A percentile compares a stretch with the other conserved stretches of the same genome.
Evolutionary conservation across 1,284 basidiomycete species (phyloP).

Genomic region (Testicularia cyperi): DNA sequence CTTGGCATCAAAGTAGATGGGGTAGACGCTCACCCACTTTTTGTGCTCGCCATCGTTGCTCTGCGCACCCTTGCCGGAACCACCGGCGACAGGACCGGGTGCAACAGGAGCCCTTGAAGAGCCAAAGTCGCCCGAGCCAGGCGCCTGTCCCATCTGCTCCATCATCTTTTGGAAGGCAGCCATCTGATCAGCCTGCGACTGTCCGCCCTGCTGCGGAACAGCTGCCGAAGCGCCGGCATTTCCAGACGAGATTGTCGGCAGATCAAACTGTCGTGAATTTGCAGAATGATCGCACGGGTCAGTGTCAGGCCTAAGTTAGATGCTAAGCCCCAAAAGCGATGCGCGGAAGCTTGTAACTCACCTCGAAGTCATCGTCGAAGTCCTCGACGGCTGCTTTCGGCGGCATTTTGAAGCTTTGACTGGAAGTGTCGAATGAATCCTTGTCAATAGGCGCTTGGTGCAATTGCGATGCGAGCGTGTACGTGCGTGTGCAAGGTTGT

Average conservation of each 20-base stretch:
- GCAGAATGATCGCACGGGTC: no score
- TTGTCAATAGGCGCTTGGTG: no score
- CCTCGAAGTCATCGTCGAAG: constrained; percentile 59
- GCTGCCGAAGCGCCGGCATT: constrained; percentile 3
- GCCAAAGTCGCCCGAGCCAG: constrained; percentile 28
- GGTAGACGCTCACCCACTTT: constrained; percentile 93
- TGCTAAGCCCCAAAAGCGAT: neutral
- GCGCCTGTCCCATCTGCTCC: constrained; percentile 44
- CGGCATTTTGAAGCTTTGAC: constrained; percentile 20
- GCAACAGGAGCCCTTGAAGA: constrained; percentile 11
- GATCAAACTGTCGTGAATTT: constrained; percentile 44
- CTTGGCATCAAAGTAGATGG: constrained; percentile 95
- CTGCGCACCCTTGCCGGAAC: constrained; percentile 8
- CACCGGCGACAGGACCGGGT: constrained; percentile 6
- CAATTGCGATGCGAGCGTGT: no score
- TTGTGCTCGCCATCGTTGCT: constrained; percentile 46
- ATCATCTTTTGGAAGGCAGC: constrained; percentile 53
- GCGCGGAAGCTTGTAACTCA: constrained; percentile 11
- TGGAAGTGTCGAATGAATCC: no score
- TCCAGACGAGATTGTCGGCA: constrained; percentile 42
- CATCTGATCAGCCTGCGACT: constrained; percentile 42
- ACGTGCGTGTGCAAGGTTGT: no score
- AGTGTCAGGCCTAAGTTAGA: no score
- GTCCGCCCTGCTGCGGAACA: no score
- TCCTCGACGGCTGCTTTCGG: constrained; percentile 53